These are phyloP conservation scores for Fusarium ramigenum DNA, from an alignment of 2,329 filamentous ascomycete genomes.

Conservation along the genomic window DNA sequence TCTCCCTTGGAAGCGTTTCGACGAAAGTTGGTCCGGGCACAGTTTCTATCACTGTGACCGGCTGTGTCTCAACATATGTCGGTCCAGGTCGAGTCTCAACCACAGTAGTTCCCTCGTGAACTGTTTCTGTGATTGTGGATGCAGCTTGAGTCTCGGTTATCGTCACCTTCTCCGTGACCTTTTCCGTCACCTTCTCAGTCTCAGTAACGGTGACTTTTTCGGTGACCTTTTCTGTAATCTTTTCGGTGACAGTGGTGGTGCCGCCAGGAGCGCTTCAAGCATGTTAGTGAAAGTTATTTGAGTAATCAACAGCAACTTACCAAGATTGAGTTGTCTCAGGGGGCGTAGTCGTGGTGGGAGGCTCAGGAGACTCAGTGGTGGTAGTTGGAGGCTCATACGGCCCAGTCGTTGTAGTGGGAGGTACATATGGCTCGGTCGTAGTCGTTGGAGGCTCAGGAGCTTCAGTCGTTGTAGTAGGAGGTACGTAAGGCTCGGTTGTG, in stretches of 20 bases:
- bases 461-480: constrained; percentile 4
- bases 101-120: constrained; percentile 5
- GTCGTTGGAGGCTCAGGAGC: background rate
- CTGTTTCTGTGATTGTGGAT: constrained; percentile 1
- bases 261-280: background rate
- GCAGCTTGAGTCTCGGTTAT: constrained; percentile 1
- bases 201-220: constrained; percentile 7
- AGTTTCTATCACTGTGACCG: constrained; percentile 7
- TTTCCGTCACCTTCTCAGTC: background rate
- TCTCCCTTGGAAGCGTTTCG: constrained; percentile 5
- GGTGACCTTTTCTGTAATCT: background rate
- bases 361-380: background rate
- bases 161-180: background rate
- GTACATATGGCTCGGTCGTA: background rate
- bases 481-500: background rate
- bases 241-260: background rate
- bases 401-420: background rate
- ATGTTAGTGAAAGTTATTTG: background rate
- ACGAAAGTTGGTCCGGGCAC: background rate
- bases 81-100: background rate
- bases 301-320: background rate
- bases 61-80: constrained; percentile 2
- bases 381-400: background rate
- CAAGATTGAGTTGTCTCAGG: constrained; percentile 12
- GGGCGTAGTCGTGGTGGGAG: constrained; percentile 1